Conservation (phyloP, 805 yeast genomes). For the Cyberlindnera euphorbiae region DNA sequence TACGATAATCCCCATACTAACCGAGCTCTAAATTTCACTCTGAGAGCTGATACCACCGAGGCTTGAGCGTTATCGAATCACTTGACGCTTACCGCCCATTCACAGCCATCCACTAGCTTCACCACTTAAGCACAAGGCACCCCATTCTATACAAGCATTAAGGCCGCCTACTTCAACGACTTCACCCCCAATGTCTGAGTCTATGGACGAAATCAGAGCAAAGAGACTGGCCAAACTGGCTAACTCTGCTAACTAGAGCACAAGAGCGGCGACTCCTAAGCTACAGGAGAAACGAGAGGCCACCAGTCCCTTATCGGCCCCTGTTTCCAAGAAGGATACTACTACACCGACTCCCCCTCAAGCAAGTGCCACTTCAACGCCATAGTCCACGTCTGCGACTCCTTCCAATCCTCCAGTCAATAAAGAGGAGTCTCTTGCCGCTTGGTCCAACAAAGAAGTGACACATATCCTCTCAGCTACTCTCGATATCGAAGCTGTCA, state of each 20-base stretch:
- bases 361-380: background rate
- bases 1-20: too few species aligned
- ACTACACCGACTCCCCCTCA: background rate
- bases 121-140: too few species aligned
- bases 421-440: conserved; percentile 7
- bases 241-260: background rate
- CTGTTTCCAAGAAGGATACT: too few species aligned
- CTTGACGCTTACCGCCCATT: too few species aligned
- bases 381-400: background rate
- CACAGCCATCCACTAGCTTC: too few species aligned
- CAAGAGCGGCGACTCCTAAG: background rate
- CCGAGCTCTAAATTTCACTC: too few species aligned
- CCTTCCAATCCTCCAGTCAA: background rate
- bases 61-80: too few species aligned
- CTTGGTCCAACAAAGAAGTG: conserved; percentile 7
- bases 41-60: too few species aligned
- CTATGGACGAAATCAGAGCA: conserved; percentile 33
- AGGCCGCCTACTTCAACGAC: too few species aligned
- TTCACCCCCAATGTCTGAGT: conserved; percentile 5
- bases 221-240: conserved; percentile 26
- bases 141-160: too few species aligned
- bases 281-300: background rate
- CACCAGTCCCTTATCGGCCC: too few species aligned
- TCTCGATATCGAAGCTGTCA: conserved; percentile 14
- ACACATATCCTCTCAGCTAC: conserved; percentile 18